A percentile compares a stretch with the other conserved stretches of the same genome.
These are phyloP conservation scores for Xylariaceae sp. DNA, from an alignment of 2,329 filamentous ascomycete genomes.

Conservation along the genomic window DNA sequence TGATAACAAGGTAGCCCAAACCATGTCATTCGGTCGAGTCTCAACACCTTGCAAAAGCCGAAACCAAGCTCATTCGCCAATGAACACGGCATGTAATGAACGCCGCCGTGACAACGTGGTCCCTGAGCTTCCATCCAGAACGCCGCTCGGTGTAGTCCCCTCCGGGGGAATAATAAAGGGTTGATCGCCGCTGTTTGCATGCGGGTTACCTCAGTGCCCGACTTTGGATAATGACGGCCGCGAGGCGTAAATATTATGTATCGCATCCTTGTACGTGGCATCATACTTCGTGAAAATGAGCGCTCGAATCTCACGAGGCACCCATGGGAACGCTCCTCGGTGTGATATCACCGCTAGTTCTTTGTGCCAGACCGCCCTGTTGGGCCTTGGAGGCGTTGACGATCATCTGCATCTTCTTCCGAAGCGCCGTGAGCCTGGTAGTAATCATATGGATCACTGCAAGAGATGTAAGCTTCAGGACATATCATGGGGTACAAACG, in stretches of 20 bases:
- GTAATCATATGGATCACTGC: constrained; percentile 57
- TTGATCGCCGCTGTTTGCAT: not conserved
- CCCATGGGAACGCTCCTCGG: constrained; percentile 47
- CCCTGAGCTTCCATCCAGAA: no score
- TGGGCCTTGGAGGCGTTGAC: constrained; percentile 48
- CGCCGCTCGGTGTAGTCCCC: no score
- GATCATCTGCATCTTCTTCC: constrained; percentile 55
- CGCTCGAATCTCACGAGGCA: constrained; percentile 26
- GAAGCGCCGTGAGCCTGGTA: constrained; percentile 45
- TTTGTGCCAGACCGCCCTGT: constrained; percentile 34
- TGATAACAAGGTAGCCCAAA: no score
- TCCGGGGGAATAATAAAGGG: no score
- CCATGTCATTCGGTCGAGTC: no score
- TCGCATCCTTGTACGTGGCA: constrained; percentile 25
- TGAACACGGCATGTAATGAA: no score
- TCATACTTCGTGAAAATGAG: constrained; percentile 24
- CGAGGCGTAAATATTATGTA: constrained; percentile 22
- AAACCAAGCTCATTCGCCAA: no score
- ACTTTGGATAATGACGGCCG: constrained; percentile 17
- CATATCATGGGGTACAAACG: not conserved
- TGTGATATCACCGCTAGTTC: constrained; percentile 49
- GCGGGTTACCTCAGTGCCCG: constrained; percentile 2
- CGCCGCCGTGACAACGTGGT: no score
- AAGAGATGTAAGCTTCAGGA: not conserved
- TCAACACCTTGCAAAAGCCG: no score